Base-by-base conservation (phyloP, 192 early-diverging fungal species). In the Geranomyces michiganensis region DNA sequence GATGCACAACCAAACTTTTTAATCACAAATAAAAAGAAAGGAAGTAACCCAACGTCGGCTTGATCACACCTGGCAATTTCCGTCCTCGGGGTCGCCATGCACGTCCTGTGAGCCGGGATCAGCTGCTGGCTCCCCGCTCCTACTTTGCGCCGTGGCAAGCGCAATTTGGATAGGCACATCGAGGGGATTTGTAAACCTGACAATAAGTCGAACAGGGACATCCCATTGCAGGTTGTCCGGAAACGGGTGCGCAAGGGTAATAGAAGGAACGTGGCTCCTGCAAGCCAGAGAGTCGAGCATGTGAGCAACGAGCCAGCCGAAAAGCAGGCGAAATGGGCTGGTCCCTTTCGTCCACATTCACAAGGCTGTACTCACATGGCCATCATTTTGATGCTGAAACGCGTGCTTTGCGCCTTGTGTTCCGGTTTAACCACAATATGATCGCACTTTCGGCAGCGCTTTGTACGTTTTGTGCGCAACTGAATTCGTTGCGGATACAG, bases 351-450 rank as follows among this genome's bases (percentile, higher is more conserved):
- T 27, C 63, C 74, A 67, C 62, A 67, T 41, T 9, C 24, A 60
- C 13, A 24, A 53, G 3, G 36, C 36, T 53, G 41, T 15, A 46
- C 82, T 76, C 81, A 90, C 91, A 90, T 82, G 0, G 93, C 95
- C 62, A 94, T 87, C 49, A 93, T 82, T 74, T 93, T 92, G 78
- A 97, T 93, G 73, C 91, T 93, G 84, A 95, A 97, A 59, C 88
- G 81, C 0, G 90, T 92, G 7, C 87, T 82, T 66, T 95, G 93
- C 0, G 94, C 93, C 72, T 95, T 96, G 74, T 90, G 89, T 65
- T 96, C 94, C 0, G 96, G 94, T 73, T 96, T 96, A 65, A 94
- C 90, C 22, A 98, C 80, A 46, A 96, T 90, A 73, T 95, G 90
- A 43, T 92, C 88, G 82, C 96, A 98, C 4, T 81, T 73, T 43